A percentile compares a stretch with the other conserved stretches of the same genome.
Evolutionary conservation across 169 alveolate genomes (phyloP).

Genomic region (Cryptosporidium baileyi): DNA sequence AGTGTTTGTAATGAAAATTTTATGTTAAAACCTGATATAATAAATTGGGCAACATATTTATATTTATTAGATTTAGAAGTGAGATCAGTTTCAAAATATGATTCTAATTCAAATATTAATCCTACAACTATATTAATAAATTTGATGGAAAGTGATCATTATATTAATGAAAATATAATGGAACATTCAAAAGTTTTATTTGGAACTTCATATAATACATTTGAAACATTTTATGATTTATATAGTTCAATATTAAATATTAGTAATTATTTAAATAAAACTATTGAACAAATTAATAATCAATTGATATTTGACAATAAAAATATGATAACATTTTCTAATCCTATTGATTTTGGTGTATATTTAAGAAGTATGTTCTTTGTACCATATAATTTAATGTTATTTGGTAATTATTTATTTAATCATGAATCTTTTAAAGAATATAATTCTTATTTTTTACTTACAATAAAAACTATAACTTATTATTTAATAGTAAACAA

Average conservation of each 20-base stretch:
- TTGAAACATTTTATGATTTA: conserved; percentile 43
- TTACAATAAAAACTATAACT: conserved; percentile 7
- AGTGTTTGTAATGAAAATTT: no score
- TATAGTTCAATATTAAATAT: not conserved
- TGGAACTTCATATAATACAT: no score
- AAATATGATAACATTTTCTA: not conserved
- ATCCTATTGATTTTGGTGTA: conserved; percentile 2
- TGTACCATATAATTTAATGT: conserved; percentile 8
- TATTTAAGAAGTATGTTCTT: conserved; percentile 16
- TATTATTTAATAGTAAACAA: not conserved
- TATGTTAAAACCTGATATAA: no score
- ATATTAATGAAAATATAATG: conserved; percentile 5
- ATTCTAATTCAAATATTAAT: not conserved
- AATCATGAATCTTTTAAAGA: not conserved
- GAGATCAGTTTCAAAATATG: no score
- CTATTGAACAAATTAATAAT: not conserved
- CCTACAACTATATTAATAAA: not conserved
- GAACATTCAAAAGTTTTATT: not conserved
- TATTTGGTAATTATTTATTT: no score
- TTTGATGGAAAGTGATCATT: not conserved
- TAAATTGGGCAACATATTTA: conserved; percentile 4
- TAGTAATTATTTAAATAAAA: not conserved
- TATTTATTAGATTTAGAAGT: no score
- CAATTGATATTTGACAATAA: no score
- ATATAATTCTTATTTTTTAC: conserved; percentile 1